These are phyloP conservation scores for Alloascoidea africana DNA, from an alignment of 805 yeast genomes.

Conservation along the genomic window DNA sequence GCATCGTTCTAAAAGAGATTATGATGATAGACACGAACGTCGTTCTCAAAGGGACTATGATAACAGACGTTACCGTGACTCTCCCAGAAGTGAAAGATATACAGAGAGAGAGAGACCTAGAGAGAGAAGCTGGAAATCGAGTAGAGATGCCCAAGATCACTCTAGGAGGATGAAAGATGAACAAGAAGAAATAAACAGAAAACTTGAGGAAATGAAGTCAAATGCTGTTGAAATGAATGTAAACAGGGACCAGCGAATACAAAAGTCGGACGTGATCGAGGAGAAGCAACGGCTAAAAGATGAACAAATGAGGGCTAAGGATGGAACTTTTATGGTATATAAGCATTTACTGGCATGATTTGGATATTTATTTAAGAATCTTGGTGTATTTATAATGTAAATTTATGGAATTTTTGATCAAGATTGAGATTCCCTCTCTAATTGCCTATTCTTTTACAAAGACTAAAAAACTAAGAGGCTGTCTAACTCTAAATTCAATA, in stretches of 20 bases:
- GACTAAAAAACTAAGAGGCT: too few relatives aligned
- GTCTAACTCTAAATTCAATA: too few relatives aligned
- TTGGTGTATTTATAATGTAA: too few relatives aligned
- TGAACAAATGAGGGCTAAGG: background rate
- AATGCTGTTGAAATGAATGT: background rate
- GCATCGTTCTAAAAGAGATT: background rate
- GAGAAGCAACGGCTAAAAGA: background rate
- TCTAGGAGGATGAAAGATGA: background rate
- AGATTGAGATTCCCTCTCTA: too few relatives aligned
- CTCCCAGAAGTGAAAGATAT: background rate
- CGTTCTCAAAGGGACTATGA: background rate
- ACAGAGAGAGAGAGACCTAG: background rate
- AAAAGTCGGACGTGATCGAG: background rate
- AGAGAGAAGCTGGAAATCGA: background rate
- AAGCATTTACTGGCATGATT: too few relatives aligned
- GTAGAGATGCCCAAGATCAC: too few relatives aligned
- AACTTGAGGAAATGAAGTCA: background rate
- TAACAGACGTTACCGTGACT: background rate
- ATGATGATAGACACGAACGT: background rate
- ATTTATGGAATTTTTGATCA: too few relatives aligned
- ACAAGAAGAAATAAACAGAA: background rate
- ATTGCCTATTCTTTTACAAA: too few relatives aligned
- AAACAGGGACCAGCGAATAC: background rate
- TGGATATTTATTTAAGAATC: constrained; percentile 3
- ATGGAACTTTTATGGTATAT: too few relatives aligned